These are phyloP conservation scores for Leccinum rimulosum DNA, from an alignment of 768 basidiomycete species.

Conservation along the genomic window DNA sequence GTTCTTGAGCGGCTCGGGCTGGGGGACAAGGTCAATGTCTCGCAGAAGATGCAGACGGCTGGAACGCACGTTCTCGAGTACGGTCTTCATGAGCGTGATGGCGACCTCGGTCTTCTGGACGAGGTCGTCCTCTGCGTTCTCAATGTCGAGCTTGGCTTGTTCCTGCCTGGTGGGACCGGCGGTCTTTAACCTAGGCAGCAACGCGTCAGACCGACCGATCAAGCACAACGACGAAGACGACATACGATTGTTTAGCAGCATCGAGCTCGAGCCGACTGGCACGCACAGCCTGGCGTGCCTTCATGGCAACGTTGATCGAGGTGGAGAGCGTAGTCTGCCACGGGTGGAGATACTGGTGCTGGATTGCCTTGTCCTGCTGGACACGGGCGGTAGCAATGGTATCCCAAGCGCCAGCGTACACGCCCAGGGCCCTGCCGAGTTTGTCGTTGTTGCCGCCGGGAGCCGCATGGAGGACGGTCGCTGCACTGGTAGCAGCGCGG, in stretches of 20 bases:
- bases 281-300: constrained; percentile 82
- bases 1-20: constrained; percentile 97
- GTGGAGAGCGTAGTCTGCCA: constrained; percentile 88
- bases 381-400: constrained; percentile 77
- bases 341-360: constrained; percentile 65
- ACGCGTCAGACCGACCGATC: background rate
- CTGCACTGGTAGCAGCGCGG: constrained; percentile 70
- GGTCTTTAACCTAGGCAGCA: constrained; percentile 64
- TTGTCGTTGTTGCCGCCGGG: constrained; percentile 57
- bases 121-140: constrained; percentile 93
- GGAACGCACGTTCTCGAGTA: constrained; percentile 87
- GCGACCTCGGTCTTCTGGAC: constrained; percentile 98
- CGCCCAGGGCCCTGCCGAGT: constrained; percentile 72
- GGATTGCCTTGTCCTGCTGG: constrained; percentile 74
- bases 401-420: constrained; percentile 83
- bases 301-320: constrained; percentile 86
- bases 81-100: constrained; percentile 96
- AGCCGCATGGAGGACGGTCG: constrained; percentile 42
- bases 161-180: constrained; percentile 78
- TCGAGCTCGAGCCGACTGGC: constrained; percentile 85
- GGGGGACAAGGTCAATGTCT: background rate
- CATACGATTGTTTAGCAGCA: constrained; percentile 83
- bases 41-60: background rate
- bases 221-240: constrained; percentile 6
- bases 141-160: constrained; percentile 86